A percentile compares a stretch with the other conserved stretches of the same genome.
phyloP scores from a whole-genome alignment of 2,329 filamentous ascomycete genomes.

The Penicillium griseofulvum region DNA sequence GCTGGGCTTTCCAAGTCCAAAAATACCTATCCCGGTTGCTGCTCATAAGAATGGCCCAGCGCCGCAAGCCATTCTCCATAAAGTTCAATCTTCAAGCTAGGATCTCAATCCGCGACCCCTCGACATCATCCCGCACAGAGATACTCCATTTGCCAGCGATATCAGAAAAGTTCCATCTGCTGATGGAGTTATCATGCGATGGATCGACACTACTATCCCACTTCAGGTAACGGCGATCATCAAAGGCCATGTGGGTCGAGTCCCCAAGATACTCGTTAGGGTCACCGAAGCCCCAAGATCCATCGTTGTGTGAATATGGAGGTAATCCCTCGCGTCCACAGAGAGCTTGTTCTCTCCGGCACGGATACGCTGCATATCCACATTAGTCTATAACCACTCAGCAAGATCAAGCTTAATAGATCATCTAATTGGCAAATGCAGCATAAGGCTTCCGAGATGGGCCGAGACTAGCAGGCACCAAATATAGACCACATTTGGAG shows the following conservation, averaged over 20 bases:
- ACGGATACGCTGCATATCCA: conserved; percentile 40
- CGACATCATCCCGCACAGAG: conserved; percentile 49
- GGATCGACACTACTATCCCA: conserved; percentile 48
- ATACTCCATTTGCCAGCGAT: conserved; percentile 62
- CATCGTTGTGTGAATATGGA: conserved; percentile 57
- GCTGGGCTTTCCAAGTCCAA: conserved; percentile 59
- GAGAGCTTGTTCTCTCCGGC: conserved; percentile 47
- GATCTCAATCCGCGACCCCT: conserved; percentile 48
- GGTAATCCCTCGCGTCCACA: conserved; percentile 42
- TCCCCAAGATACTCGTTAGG: conserved; percentile 48
- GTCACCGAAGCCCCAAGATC: conserved; percentile 57
- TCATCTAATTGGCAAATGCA: too few species aligned
- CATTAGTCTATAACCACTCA: too few species aligned
- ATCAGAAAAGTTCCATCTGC: conserved; percentile 47
- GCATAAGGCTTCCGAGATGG: too few species aligned
- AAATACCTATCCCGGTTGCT: conserved; percentile 56
- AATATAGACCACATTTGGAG: not conserved
- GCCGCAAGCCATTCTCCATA: conserved; percentile 59
- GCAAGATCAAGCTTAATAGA: too few species aligned
- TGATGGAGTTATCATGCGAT: conserved; percentile 52
- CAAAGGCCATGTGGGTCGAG: conserved; percentile 51
- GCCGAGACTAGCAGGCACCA: conserved; percentile 19
- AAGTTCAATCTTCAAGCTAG: conserved; percentile 47
- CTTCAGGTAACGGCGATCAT: conserved; percentile 61
- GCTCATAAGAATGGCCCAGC: conserved; percentile 56